Base-by-base conservation (phyloP, 1,284 basidiomycete species). In the Rhizoctonia solani region DNA sequence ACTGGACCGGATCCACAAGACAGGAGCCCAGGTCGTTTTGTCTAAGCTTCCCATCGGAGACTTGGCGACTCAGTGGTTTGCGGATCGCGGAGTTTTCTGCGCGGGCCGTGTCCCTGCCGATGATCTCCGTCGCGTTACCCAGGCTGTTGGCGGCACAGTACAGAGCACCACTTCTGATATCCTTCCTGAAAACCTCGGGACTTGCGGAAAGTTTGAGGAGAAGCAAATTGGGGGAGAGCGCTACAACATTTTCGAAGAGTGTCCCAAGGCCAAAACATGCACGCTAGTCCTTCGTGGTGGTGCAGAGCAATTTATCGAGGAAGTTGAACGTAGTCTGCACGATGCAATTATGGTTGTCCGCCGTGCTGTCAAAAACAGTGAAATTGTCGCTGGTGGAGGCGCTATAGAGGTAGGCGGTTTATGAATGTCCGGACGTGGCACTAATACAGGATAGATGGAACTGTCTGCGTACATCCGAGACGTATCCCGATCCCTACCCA, bases 271-370 rank as follows among this genome's bases (percentile, higher is more conserved):
- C n/a, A 95, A 95, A 80, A 98, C 97, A 0, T 98, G 95, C 77
- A 99, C 97, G n/a, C 79, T 99, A 19, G 81, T 99, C 37, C 85
- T 99, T 68, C 87, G 97, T 68, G 97, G 97, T 69, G 97, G 97
- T 23, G 97, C 97, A 0, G 95, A 99, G 76, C 97, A 99, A 77
- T 98, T 99, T 78, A 99, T 99, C 71, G 94, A 95, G 73, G 97
- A 99, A 78, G 95, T 99, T 9, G 96, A 98, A 78, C 83, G 97
- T 67, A 95, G 92, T 85, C 79, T 99, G 73, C 96, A 99, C 76
- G 97, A 99, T 76, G 95, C 96, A 2, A 96, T 99, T 76, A 99
- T 99, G 96, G 95, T 99, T 34, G 97, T 99, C 54, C 97, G 97
- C 79, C 85, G 97, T 49, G 95, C 97, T 6, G 90, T 99, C 74